phyloP scores from a whole-genome alignment of 2,329 filamentous ascomycete species.

The Monilinia fructigena region DNA sequence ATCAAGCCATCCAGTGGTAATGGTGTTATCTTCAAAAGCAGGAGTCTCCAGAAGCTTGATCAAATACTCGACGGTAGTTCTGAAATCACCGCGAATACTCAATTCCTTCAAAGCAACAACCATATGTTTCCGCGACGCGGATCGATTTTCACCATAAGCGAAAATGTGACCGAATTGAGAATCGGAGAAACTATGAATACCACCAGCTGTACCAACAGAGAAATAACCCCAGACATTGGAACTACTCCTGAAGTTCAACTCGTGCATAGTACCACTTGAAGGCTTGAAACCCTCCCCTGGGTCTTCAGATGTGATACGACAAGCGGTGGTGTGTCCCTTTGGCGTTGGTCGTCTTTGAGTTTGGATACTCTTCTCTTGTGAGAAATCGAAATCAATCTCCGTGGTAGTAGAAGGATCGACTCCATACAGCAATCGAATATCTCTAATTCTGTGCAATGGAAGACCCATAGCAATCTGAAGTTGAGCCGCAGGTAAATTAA shows the following conservation, averaged over 20 bases:
- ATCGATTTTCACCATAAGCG: slow-evolving; percentile 95
- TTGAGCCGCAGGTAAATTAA: slow-evolving; percentile 94
- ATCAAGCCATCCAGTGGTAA: slow-evolving; percentile 97
- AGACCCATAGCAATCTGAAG: slow-evolving; percentile 99
- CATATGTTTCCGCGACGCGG: slow-evolving; percentile 98
- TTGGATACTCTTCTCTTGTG: slow-evolving; percentile 75
- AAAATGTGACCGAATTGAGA: slow-evolving; percentile 99
- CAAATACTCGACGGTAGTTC: slow-evolving; percentile 96
- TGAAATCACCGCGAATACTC: slow-evolving; percentile 99
- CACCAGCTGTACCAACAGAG: slow-evolving; percentile 93
- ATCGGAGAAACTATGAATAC: slow-evolving; percentile 99
- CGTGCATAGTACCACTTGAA: slow-evolving; percentile 97
- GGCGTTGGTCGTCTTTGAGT: slow-evolving; percentile 86
- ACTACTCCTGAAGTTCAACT: slow-evolving; percentile 97
- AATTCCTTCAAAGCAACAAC: slow-evolving; percentile 96
- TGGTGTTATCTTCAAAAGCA: slow-evolving; percentile 98
- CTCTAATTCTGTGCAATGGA: slow-evolving; percentile 88
- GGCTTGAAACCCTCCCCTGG: slow-evolving; percentile 99
- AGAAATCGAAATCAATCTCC: slow-evolving; percentile 96
- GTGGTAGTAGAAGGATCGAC: slow-evolving; percentile 84
- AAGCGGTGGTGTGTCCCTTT: slow-evolving; percentile 96
- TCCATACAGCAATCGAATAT: slow-evolving; percentile 94
- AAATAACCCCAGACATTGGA: slow-evolving; percentile 99
- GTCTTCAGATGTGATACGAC: slow-evolving; percentile 98
- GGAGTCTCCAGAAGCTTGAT: slow-evolving; percentile 98